Evolutionary conservation across 2,329 filamentous ascomycete species (phyloP).

Genomic region (Aspergillus thermomutatus): DNA sequence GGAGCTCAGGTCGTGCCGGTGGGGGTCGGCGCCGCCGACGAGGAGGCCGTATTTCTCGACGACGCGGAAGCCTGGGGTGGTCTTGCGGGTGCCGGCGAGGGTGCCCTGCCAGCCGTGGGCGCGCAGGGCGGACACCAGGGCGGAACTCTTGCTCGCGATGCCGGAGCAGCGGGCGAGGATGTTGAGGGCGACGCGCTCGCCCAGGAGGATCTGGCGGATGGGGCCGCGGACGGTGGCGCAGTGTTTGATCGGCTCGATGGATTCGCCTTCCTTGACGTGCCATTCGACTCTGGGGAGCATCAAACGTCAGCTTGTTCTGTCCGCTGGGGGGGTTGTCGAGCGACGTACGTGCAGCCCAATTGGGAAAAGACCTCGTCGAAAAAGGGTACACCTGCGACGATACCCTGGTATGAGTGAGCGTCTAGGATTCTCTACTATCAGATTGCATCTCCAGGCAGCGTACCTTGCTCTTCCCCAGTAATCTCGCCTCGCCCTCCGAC

Average conservation of each 20-base stretch:
- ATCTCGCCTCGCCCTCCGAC: constrained; percentile 39
- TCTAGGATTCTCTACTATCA: background rate
- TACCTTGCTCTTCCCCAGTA: constrained; percentile 58
- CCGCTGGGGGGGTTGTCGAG: background rate
- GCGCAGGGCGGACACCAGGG: constrained; percentile 51
- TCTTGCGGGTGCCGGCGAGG: constrained; percentile 94
- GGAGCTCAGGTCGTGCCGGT: constrained; percentile 82
- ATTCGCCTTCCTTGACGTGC: constrained; percentile 72
- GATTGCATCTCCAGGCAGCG: constrained; percentile 8
- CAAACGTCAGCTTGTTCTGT: background rate
- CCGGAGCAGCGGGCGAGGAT: constrained; percentile 86
- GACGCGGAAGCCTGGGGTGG: constrained; percentile 88
- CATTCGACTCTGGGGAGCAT: constrained; percentile 65
- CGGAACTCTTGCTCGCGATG: constrained; percentile 64
- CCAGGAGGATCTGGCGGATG: constrained; percentile 78
- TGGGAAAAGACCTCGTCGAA: constrained; percentile 91
- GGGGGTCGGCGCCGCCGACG: constrained; percentile 85
- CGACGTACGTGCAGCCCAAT: constrained; percentile 70
- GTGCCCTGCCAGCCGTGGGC: constrained; percentile 72
- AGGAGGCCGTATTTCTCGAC: constrained; percentile 99
- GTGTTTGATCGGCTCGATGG: constrained; percentile 61
- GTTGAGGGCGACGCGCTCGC: constrained; percentile 90
- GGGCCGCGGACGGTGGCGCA: constrained; percentile 84
- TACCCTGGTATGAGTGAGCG: constrained; percentile 49
- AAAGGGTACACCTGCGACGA: constrained; percentile 90